Percentiles rank a stretch among this genome's conserved stretches.
Evolutionary conservation across 768 basidiomycete genomes (phyloP).

Genomic region (Tylopilus plumbeoviolaceoides): DNA sequence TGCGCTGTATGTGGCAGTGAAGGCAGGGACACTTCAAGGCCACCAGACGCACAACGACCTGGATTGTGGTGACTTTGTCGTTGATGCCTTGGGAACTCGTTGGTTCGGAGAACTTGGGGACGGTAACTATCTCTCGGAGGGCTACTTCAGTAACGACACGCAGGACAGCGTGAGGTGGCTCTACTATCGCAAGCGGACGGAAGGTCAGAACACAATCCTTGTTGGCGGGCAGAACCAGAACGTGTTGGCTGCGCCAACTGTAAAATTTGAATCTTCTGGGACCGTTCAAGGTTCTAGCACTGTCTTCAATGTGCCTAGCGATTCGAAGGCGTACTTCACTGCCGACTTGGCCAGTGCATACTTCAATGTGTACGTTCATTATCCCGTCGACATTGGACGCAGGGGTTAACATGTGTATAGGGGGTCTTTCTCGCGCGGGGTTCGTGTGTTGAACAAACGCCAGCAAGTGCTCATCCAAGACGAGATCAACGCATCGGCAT

Average conservation of each 20-base stretch:
- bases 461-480: slow-evolving; percentile 91
- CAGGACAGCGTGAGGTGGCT: slow-evolving; percentile 76
- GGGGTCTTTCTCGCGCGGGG: slow-evolving; percentile 75
- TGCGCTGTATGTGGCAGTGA: slow-evolving; percentile 83
- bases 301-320: slow-evolving; percentile 53
- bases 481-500: slow-evolving; percentile 62
- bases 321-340: slow-evolving; percentile 80
- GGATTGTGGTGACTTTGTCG: slow-evolving; percentile 91
- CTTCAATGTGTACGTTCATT: slow-evolving; percentile 55
- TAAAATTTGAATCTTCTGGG: slow-evolving; percentile 48
- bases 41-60: slow-evolving; percentile 96
- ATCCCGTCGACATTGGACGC: neutral
- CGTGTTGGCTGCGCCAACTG: slow-evolving; percentile 59
- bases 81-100: slow-evolving; percentile 89
- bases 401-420: slow-evolving; percentile 32
- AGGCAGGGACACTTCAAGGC: slow-evolving; percentile 72
- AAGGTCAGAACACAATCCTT: slow-evolving; percentile 94
- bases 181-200: slow-evolving; percentile 95
- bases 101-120: slow-evolving; percentile 96
- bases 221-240: slow-evolving; percentile 77
- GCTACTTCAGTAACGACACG: slow-evolving; percentile 74
- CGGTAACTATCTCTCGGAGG: slow-evolving; percentile 70
- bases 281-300: slow-evolving; percentile 84
- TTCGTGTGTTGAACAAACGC: slow-evolving; percentile 78
- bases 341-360: slow-evolving; percentile 78